Conservation (phyloP, 768 basidiomycete species). For the Scleroderma citrinum region DNA sequence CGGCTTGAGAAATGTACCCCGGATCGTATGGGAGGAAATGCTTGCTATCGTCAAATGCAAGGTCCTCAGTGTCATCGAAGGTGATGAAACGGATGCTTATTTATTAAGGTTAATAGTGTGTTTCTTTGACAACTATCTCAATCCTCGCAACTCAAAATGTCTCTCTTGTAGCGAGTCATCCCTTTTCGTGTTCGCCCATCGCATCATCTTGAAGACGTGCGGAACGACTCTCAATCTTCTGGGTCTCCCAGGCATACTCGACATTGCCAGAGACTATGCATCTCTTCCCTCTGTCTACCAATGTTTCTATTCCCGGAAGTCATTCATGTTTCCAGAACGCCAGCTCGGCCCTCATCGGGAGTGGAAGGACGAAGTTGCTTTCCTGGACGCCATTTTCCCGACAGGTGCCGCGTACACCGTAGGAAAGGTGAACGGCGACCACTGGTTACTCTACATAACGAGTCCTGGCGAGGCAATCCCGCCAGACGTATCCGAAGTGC, state of each 20-base stretch:
- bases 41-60: slow-evolving; percentile 95
- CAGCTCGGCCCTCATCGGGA: slow-evolving; percentile 89
- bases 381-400: slow-evolving; percentile 83
- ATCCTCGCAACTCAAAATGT: slow-evolving; percentile 7
- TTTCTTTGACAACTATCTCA: background rate
- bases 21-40: slow-evolving; percentile 92
- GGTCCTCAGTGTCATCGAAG: slow-evolving; percentile 84
- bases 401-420: slow-evolving; percentile 92
- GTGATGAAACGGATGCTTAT: slow-evolving; percentile 91
- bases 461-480: slow-evolving; percentile 37
- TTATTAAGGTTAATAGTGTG: slow-evolving; percentile 70
- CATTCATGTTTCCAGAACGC: slow-evolving; percentile 98
- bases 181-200: slow-evolving; percentile 89
- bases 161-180: slow-evolving; percentile 81
- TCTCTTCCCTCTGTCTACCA: slow-evolving; percentile 69
- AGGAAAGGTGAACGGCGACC: slow-evolving; percentile 96
- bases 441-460: slow-evolving; percentile 96
- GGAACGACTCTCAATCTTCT: slow-evolving; percentile 97
- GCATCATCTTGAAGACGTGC: slow-evolving; percentile 97
- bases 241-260: slow-evolving; percentile 90
- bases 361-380: slow-evolving; percentile 91
- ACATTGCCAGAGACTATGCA: slow-evolving; percentile 75
- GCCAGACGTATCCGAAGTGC: slow-evolving; percentile 10
- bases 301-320: slow-evolving; percentile 97
- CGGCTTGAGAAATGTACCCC: slow-evolving; percentile 74